These are phyloP conservation scores for Sesbania bispinosa DNA, from an alignment of 306 rosid species.

Conservation along the genomic window DNA sequence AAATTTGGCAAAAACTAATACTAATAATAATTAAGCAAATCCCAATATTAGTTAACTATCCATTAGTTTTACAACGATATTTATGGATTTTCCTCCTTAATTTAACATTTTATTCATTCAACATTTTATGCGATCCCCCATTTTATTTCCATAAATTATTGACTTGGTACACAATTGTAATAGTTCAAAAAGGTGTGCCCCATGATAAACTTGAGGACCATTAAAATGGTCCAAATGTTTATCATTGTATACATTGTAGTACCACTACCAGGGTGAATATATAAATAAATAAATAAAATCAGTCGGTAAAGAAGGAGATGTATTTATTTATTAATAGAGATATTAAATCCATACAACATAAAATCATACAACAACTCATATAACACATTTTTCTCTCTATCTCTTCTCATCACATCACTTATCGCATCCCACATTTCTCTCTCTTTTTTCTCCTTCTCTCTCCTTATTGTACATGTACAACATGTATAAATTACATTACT, in stretches of 20 bases:
- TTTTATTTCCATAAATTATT: not conserved
- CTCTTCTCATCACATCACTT: no score
- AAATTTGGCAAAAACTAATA: not conserved
- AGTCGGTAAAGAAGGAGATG: no score
- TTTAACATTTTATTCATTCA: not conserved
- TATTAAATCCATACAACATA: no score
- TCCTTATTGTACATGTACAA: no score
- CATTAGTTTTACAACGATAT: not conserved
- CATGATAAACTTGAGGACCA: constrained; percentile 29
- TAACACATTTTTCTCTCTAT: no score
- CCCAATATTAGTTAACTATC: not conserved
- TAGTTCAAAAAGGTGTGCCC: constrained; percentile 14
- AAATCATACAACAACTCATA: no score
- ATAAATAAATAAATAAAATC: not conserved
- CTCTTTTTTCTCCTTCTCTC: no score
- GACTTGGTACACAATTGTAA: constrained; percentile 12
- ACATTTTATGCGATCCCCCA: not conserved
- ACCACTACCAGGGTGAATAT: not conserved
- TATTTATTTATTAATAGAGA: no score
- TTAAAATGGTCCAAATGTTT: constrained; percentile 30
- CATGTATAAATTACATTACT: no score
- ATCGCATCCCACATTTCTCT: no score
- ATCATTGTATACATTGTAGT: not conserved
- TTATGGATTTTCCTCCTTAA: not conserved
- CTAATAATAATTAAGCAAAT: no score